phyloP scores from a whole-genome alignment of 129 eudicot genomes.

The Sambucus nigra region DNA sequence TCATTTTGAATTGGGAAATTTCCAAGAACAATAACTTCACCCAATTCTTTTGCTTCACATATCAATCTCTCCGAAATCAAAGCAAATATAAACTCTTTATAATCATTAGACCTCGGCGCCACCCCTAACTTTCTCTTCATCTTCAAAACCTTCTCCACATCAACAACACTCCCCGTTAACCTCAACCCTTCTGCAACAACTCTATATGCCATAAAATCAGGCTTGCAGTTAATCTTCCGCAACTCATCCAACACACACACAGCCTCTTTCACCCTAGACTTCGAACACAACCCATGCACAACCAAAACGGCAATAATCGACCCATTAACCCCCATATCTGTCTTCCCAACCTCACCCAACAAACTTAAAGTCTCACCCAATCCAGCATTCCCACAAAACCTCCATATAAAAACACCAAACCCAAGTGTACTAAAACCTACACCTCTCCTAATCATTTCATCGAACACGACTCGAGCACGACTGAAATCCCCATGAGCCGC shows the following conservation, averaged over 20 bases:
- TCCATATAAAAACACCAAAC: conserved; percentile 76
- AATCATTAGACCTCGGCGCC: conserved; percentile 67
- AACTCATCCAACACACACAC: conserved; percentile 37
- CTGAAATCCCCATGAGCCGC: conserved; percentile 31
- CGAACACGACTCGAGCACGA: conserved; percentile 54
- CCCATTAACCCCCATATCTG: conserved; percentile 35
- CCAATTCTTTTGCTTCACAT: conserved; percentile 66
- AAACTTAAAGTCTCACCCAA: conserved; percentile 31
- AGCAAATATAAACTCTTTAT: conserved; percentile 40
- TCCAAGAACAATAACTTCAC: conserved; percentile 53
- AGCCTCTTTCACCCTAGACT: conserved; percentile 42
- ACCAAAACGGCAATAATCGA: conserved; percentile 66
- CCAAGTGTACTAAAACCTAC: conserved; percentile 62
- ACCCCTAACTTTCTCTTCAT: conserved; percentile 78
- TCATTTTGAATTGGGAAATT: conserved; percentile 71
- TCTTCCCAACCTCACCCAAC: conserved; percentile 38
- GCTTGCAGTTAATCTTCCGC: conserved; percentile 64
- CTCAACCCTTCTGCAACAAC: conserved; percentile 56
- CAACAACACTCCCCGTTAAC: conserved; percentile 33
- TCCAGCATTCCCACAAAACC: conserved; percentile 32
- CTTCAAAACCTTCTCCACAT: conserved; percentile 54
- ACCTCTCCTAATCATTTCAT: conserved; percentile 54
- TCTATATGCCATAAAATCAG: conserved; percentile 92
- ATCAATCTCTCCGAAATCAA: conserved; percentile 55
- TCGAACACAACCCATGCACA: conserved; percentile 63